Percentiles rank a stretch among this genome's conserved stretches.
phyloP scores from a whole-genome alignment of 2,329 filamentous ascomycete species.

The Cordyceps cateniannulata region DNA sequence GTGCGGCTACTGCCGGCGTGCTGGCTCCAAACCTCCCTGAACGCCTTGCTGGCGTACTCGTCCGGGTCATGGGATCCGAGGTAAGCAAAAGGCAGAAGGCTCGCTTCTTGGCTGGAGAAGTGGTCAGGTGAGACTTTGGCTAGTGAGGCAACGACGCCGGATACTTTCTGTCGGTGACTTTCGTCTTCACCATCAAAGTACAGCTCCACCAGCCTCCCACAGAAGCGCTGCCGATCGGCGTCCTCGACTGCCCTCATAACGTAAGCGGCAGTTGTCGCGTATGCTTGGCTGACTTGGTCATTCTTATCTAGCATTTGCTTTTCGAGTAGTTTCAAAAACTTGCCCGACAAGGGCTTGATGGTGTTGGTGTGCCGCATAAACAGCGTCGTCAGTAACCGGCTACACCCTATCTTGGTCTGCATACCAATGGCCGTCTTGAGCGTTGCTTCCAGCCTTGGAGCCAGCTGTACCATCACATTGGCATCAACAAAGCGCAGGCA shows the following conservation, averaged over 20 bases:
- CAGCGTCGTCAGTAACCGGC: slow-evolving; percentile 75
- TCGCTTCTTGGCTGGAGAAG: slow-evolving; percentile 69
- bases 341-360: slow-evolving; percentile 67
- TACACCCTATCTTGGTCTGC: slow-evolving; percentile 89
- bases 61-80: slow-evolving; percentile 81
- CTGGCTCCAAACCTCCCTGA: slow-evolving; percentile 80
- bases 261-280: slow-evolving; percentile 82
- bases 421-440: slow-evolving; percentile 85
- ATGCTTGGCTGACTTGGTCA: slow-evolving; percentile 85
- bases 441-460: slow-evolving; percentile 64
- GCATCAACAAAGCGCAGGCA: slow-evolving; percentile 80
- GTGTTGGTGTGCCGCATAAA: slow-evolving; percentile 72
- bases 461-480: slow-evolving; percentile 66
- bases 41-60: slow-evolving; percentile 71
- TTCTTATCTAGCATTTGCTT: slow-evolving; percentile 86
- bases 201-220: slow-evolving; percentile 51
- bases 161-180: slow-evolving; percentile 64
- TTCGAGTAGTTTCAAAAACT: slow-evolving; percentile 70
- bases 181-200: slow-evolving; percentile 83
- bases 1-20: slow-evolving; percentile 81
- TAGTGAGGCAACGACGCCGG: slow-evolving; percentile 75
- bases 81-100: slow-evolving; percentile 80
- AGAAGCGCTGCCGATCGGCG: slow-evolving; percentile 44
- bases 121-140: slow-evolving; percentile 85
- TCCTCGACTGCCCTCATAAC: slow-evolving; percentile 57